phyloP scores from a whole-genome alignment of 495 filamentous ascomycete species.

The Pyrenula aspistea region DNA sequence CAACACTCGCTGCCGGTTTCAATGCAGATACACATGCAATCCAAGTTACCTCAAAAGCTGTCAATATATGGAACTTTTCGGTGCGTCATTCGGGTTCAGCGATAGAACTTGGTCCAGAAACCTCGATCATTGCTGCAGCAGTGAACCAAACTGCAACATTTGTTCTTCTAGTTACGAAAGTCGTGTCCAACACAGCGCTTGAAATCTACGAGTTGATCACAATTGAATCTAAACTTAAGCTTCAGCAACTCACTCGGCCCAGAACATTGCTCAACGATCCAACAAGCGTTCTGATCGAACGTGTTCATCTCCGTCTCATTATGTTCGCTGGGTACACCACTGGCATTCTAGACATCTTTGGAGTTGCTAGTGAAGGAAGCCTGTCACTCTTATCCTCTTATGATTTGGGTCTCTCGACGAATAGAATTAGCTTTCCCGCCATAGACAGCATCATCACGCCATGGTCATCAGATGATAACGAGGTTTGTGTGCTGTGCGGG shows the following conservation, averaged over 20 bases:
- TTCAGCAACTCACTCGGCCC: neutral
- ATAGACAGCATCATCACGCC: neutral
- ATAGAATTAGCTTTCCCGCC: neutral
- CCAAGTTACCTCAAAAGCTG: neutral
- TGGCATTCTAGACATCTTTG: neutral
- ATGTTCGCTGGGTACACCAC: neutral
- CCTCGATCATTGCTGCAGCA: neutral
- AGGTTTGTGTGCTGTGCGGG: neutral
- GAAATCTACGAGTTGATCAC: neutral
- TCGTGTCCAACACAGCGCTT: neutral
- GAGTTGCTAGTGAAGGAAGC: neutral
- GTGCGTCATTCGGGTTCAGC: neutral
- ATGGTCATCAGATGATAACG: neutral
- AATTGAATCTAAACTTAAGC: neutral
- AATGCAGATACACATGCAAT: neutral
- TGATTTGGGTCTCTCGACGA: neutral
- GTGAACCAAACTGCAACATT: neutral
- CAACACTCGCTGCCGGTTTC: neutral
- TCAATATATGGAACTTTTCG: neutral
- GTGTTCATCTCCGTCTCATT: neutral
- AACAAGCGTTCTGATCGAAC: neutral
- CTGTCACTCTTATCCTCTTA: neutral
- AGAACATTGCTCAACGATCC: neutral
- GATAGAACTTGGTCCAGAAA: neutral
- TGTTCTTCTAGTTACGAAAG: neutral